Evolutionary conservation across 2,329 filamentous ascomycete species (phyloP).

Genomic region (Alternaria sp.): DNA sequence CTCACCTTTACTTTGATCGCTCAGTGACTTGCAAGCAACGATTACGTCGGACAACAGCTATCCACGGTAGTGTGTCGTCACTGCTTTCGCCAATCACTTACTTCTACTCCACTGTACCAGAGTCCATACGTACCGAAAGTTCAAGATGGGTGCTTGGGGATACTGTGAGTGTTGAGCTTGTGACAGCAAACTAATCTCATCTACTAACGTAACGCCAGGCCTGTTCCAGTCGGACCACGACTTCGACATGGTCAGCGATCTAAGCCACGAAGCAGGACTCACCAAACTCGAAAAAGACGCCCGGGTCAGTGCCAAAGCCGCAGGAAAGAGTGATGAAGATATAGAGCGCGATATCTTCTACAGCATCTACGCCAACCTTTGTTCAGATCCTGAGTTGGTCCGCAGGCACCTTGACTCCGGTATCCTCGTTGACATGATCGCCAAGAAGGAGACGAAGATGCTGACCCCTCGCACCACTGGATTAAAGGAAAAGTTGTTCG

Average conservation of each 20-base stretch:
- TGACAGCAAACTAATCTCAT: background rate
- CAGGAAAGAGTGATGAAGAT: conserved; percentile 12
- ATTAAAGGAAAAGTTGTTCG: conserved; percentile 4
- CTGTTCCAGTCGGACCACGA: conserved; percentile 36
- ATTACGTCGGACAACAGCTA: background rate
- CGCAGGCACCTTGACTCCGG: conserved; percentile 29
- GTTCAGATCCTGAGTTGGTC: conserved; percentile 25
- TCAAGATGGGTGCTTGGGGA: conserved; percentile 30
- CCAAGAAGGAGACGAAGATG: conserved; percentile 20
- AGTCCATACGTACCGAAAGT: background rate
- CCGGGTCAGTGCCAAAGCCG: no score
- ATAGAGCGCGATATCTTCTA: conserved; percentile 13
- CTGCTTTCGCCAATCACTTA: background rate
- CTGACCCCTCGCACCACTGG: conserved; percentile 10
- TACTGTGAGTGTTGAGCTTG: conserved; percentile 7
- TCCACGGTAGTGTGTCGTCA: background rate
- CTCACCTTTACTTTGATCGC: background rate
- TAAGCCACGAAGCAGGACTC: conserved; percentile 22
- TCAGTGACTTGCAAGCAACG: background rate
- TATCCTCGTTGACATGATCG: conserved; percentile 20
- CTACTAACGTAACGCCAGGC: conserved; percentile 6
- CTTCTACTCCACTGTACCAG: background rate
- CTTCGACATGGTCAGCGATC: conserved; percentile 24
- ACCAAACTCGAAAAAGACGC: conserved; percentile 11
- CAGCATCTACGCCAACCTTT: conserved; percentile 11